phyloP scores from a whole-genome alignment of 1,284 basidiomycete genomes.

The Melampsora larici-populina region DNA sequence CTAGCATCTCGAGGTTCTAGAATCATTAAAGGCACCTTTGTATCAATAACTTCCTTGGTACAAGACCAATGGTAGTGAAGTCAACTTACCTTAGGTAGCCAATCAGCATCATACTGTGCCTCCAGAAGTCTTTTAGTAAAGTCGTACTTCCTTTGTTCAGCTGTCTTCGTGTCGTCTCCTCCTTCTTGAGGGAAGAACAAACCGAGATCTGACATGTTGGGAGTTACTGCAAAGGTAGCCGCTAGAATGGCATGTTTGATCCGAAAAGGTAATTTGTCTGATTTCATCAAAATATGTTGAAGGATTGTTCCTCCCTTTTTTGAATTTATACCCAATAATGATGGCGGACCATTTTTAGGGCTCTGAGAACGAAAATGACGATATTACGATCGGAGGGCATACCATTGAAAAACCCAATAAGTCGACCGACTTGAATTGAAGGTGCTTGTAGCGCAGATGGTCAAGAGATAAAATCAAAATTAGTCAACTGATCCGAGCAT shows the following conservation, averaged over 20 bases:
- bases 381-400: background rate
- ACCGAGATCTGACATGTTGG: background rate
- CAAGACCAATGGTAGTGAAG: background rate
- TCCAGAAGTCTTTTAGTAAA: background rate
- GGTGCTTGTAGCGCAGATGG: background rate
- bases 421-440: background rate
- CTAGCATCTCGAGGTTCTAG: background rate
- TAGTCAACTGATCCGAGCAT: too few relatives aligned
- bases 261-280: background rate
- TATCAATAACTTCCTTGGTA: background rate
- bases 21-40: background rate
- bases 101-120: constrained; percentile 4
- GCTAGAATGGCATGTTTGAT: background rate
- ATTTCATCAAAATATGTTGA: background rate
- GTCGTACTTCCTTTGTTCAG: background rate
- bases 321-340: background rate
- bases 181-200: background rate
- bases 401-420: background rate
- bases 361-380: background rate
- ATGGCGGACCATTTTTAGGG: too few relatives aligned
- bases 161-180: background rate
- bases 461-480: background rate
- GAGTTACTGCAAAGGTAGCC: background rate
- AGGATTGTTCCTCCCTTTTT: background rate
- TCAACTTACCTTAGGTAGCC: background rate